Base-by-base conservation (phyloP, 2,329 filamentous ascomycete species). In the Curvularia hawaiiensis region DNA sequence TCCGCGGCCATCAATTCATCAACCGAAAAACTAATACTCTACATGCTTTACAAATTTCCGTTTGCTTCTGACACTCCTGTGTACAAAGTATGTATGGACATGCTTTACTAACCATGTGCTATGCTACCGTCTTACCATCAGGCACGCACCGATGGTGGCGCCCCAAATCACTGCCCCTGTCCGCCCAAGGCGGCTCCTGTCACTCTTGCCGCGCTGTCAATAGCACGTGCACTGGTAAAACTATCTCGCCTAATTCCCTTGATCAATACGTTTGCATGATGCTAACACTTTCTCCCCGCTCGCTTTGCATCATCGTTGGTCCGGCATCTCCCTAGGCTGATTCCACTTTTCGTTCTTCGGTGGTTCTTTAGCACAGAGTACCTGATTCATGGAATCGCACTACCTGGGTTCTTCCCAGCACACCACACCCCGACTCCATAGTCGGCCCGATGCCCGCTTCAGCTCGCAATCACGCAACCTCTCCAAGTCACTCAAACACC, bases 291-390 rank as follows among this genome's bases (percentile, higher is more conserved):
- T 35, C 45, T 54, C 50, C 22, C 50, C 50, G 50, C 41, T 53
- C 35, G 31, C 54, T 38, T 31, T 54, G 54, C 54, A 57, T 54
- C 44, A 54, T 46, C 38, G 44, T 39, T 57, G 44, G 41, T 44
- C 31, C 53, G 47, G 53, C 47, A 55, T 45, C 41, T 38, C 22
- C 38, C 43, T 53, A 38, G 31, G 20, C 9, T 6, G 44, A 44
- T 24, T 35, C 55, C 55, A 58, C 55, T 50, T 58, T 49, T 50
- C 28, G 45, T 58, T 58, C 56, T 56, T 58, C 56, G 56, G 56
- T 56, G 46, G 30, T 58, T 58, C 52, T 58, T 24, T 50, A 60
- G 50, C 39, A 50, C 49, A 50, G 44, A 49, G 57, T 53, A 47
- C 50, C 54, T 57, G 53, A 57, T 49, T 59, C 57, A 57, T 59